A percentile compares a stretch with the other conserved stretches of the same genome.
phyloP scores from a whole-genome alignment of 1,139 yeast species.

The Pneumocystis canis region DNA sequence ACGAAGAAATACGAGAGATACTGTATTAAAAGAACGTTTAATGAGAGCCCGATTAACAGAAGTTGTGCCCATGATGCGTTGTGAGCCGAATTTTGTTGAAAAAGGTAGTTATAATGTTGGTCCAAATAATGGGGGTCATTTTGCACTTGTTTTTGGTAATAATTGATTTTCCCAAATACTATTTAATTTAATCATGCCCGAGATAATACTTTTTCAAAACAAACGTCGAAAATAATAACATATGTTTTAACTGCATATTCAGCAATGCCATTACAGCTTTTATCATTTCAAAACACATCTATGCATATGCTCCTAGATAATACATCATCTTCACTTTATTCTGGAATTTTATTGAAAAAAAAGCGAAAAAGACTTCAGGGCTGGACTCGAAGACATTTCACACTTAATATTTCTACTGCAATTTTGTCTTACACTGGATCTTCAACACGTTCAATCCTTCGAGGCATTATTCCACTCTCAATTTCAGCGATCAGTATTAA shows the following conservation, averaged over 20 bases:
- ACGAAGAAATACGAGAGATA: neutral
- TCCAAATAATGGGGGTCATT: conserved; percentile 36
- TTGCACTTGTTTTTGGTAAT: conserved; percentile 2
- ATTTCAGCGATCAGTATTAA: conserved; percentile 72
- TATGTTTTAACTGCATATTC: conserved; percentile 37
- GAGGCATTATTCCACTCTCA: conserved; percentile 86
- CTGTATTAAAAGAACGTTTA: conserved; percentile 5
- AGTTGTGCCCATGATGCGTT: neutral
- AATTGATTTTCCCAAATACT: neutral
- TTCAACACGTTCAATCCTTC: conserved; percentile 49
- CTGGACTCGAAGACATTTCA: conserved; percentile 69
- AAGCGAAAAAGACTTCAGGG: conserved; percentile 74
- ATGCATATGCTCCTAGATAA: conserved; percentile 5
- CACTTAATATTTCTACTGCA: conserved; percentile 67
- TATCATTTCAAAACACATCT: conserved; percentile 2
- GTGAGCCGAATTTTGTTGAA: conserved; percentile 21
- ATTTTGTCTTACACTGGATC: conserved; percentile 69
- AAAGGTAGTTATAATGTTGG: conserved; percentile 26
- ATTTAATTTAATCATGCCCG: conserved; percentile 77
- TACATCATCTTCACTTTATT: conserved; percentile 32
- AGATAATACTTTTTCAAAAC: conserved; percentile 83
- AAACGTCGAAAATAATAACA: conserved; percentile 63
- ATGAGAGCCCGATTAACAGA: conserved; percentile 4
- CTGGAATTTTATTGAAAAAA: conserved; percentile 65
- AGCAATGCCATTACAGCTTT: conserved; percentile 1